phyloP scores from a whole-genome alignment of 306 rosid species.

The Erythrophleum fordii region DNA sequence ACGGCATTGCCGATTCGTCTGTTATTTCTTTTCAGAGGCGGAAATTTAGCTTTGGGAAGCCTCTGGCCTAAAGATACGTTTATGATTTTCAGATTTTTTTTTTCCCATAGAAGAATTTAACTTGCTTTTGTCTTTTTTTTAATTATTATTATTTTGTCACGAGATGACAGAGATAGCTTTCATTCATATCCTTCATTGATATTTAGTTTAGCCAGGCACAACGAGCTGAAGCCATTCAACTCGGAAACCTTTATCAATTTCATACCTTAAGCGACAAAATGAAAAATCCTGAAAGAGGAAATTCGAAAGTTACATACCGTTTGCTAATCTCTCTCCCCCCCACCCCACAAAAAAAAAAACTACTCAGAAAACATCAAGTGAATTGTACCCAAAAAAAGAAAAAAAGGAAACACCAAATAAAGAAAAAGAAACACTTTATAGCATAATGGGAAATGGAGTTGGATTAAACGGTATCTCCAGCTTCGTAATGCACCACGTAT shows the following conservation, averaged over 20 bases:
- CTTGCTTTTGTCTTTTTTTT: background rate
- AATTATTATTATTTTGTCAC: background rate
- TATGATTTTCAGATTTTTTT: background rate
- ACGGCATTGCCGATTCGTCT: background rate
- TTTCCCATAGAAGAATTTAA: background rate
- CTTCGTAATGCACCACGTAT: background rate
- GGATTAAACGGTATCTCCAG: background rate
- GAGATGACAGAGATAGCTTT: background rate
- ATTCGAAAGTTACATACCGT: background rate
- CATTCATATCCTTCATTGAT: background rate
- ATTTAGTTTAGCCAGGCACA: background rate
- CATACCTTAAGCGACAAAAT: background rate
- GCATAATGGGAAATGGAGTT: background rate
- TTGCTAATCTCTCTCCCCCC: background rate
- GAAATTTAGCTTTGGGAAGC: slow-evolving; percentile 27
- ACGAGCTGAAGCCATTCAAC: background rate
- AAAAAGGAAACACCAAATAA: background rate
- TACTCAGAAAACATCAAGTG: background rate
- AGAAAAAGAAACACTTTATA: background rate
- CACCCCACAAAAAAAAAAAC: background rate
- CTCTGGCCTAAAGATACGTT: slow-evolving; percentile 1
- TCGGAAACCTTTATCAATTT: background rate
- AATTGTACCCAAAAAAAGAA: background rate
- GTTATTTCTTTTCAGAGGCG: background rate
- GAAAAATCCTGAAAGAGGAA: background rate